Percentiles rank a stretch among this genome's conserved stretches.
These are phyloP conservation scores for Russula griseocarnosa DNA, from an alignment of 768 basidiomycete species.

Conservation along the genomic window DNA sequence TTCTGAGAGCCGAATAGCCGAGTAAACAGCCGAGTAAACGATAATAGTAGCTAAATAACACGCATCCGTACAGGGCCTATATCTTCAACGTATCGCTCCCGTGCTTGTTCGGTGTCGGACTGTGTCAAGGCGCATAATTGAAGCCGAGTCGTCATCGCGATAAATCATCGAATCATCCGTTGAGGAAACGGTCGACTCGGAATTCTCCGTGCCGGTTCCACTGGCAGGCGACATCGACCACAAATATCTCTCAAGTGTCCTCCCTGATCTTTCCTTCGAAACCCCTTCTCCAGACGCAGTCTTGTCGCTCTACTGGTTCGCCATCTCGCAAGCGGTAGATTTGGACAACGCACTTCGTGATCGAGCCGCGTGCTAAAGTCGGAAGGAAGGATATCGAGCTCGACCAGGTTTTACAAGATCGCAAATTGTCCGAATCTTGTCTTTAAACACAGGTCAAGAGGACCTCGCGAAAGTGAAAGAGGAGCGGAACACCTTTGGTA, in stretches of 20 bases:
- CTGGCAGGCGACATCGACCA: slow-evolving; percentile 67
- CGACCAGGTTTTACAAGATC: slow-evolving; percentile 79
- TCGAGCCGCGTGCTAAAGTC: slow-evolving; percentile 57
- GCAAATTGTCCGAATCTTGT: slow-evolving; percentile 57
- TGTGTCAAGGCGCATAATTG: too few species aligned
- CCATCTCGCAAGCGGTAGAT: slow-evolving; percentile 54
- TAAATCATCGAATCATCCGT: too few species aligned
- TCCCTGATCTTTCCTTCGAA: slow-evolving; percentile 58
- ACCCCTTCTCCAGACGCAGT: slow-evolving; percentile 57
- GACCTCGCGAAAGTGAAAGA: slow-evolving; percentile 55
- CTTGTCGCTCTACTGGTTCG: slow-evolving; percentile 55
- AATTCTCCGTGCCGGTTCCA: slow-evolving; percentile 48
- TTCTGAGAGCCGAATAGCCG: too few species aligned
- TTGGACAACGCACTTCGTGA: slow-evolving; percentile 56
- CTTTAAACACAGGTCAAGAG: slow-evolving; percentile 49
- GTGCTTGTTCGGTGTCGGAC: too few species aligned
- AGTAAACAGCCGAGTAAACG: too few species aligned
- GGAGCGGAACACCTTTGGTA: slow-evolving; percentile 67
- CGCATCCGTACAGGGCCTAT: too few species aligned
- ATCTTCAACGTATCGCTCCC: too few species aligned
- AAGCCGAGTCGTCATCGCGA: too few species aligned
- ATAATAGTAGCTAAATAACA: too few species aligned
- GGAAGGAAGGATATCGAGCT: slow-evolving; percentile 77
- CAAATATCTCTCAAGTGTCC: slow-evolving; percentile 51
- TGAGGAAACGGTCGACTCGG: too few species aligned